Evolutionary conservation across 345 rosid genomes (phyloP), one percentile per base, ranked within the genome.

Genomic region (Populus ilicifolia): DNA sequence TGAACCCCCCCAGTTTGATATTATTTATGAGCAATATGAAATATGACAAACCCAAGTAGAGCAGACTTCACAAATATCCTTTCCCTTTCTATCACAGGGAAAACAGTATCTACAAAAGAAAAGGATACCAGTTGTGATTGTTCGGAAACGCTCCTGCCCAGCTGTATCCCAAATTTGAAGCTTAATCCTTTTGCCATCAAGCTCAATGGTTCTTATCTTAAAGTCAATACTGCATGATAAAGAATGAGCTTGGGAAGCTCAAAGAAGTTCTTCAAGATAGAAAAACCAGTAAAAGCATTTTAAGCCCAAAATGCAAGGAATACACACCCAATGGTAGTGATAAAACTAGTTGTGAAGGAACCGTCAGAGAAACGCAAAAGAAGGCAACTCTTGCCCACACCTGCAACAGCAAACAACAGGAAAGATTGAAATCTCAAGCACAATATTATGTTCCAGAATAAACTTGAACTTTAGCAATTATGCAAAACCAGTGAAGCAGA

Each of bases 141-240:
- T 92, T 83, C 97, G 91, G 69, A 92, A 90, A 16, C 97, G 88
- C 82, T 92, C 97, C 84, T 92, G 97, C 78, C 98, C 98, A 78
- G 98, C 98, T 0, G 87, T 95, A 75, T 93, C 99, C 99, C 99
- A 95, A 25, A 95, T 95, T 84, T 95, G 99, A 74, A 93, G 85
- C 85, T 95, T 95, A 85, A 95, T 93, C 79, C 96, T 83, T 85
- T 93, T 95, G 23, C 94, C 96, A 88, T 95, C 99, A 36, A 95
- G 92, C 86, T 95, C 99, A 76, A 93, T 89, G 62, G 99, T 95
- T 81, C 99, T 81, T 83, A 95, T 95, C 97, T 95, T 95, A 77
- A 95, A 95, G 80, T 95, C 98, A 80, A 95, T 95, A 6, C 98
- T 95, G 89, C 78, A 81, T 1, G 63, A 8, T n/a, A 25, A 56